Evolutionary conservation across 305 asterid genomes (phyloP).

Genomic region (Solanum hybrid): DNA sequence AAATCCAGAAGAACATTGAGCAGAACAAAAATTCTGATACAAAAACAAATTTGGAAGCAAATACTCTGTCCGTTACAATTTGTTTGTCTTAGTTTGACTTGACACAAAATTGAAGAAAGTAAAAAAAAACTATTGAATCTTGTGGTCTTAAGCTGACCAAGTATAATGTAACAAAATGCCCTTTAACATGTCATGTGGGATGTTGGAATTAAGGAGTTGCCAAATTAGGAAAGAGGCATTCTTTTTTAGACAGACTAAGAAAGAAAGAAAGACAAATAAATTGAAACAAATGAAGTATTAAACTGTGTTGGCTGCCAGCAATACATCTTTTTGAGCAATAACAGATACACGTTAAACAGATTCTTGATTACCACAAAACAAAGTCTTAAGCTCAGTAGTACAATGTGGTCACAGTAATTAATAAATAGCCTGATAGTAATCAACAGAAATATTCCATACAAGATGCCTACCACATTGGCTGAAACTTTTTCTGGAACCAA

Average conservation of each 20-base stretch:
- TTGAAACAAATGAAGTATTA: neutral
- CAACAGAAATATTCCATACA: neutral
- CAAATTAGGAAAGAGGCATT: neutral
- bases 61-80: neutral
- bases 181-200: neutral
- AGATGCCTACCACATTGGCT: conserved; percentile 41
- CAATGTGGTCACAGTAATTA: neutral
- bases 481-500: conserved; percentile 70
- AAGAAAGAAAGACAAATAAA: neutral
- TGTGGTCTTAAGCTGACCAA: neutral
- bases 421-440: neutral
- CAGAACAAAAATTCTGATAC: neutral
- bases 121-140: neutral
- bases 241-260: neutral
- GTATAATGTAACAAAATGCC: neutral
- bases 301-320: neutral
- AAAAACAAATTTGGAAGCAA: neutral
- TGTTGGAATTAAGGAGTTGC: neutral
- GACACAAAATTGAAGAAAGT: neutral
- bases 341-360: neutral
- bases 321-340: neutral
- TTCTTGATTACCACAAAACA: neutral
- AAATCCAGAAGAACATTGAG: neutral
- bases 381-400: neutral
- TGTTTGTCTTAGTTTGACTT: neutral